Base-by-base conservation (phyloP, 805 yeast species). In the Kuraishia floccosa region DNA sequence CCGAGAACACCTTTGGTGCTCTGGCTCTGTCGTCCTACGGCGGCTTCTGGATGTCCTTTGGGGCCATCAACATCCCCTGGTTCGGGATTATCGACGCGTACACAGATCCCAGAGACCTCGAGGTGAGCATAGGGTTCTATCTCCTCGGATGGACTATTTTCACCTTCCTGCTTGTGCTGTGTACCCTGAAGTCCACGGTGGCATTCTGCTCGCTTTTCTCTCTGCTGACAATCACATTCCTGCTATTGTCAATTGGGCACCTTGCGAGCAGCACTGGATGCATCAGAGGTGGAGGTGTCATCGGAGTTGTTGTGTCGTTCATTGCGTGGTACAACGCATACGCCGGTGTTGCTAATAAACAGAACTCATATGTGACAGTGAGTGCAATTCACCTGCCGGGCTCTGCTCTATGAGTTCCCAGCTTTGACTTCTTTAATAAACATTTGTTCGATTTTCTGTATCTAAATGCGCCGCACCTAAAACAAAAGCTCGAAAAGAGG, bases 11-110 rank as follows among this genome's bases (percentile, higher is more conserved):
- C 15, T 79, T 76, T 56, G 84, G 84, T 54, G 82, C 77, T 41
- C 65, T 79, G 36, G 76, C 75, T 2, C 57, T 71, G 33, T 52
- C 66, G 5, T 67, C 74, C 4, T 70, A 63, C 41, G 89, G 83
- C 35, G 87, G 84, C 3, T 79, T 79, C 50, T 79, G 89, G 89
- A 69, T 76, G 60, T 60, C 76, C 17, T 79, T 72, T 61, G 86
- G 77, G 36, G 80, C 80, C 21, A 68, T 79, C 21, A 51, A 55
- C 35, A 63, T 69, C 29, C 76, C 74, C 29, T 66, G 68, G 46
- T 76, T 75, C 47, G 75, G 74, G 17, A 68, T 73, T 18, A 54
- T 67, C 2, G 68, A 68, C 5, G 70, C 75, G 39, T 55, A 54
- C 22, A 63, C 54, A 4, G 63, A 63, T 34, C 53, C 60, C 5